phyloP scores from a whole-genome alignment of 228 moss, liverwort and hornwort genomes.

The Sphagnum fallax region DNA sequence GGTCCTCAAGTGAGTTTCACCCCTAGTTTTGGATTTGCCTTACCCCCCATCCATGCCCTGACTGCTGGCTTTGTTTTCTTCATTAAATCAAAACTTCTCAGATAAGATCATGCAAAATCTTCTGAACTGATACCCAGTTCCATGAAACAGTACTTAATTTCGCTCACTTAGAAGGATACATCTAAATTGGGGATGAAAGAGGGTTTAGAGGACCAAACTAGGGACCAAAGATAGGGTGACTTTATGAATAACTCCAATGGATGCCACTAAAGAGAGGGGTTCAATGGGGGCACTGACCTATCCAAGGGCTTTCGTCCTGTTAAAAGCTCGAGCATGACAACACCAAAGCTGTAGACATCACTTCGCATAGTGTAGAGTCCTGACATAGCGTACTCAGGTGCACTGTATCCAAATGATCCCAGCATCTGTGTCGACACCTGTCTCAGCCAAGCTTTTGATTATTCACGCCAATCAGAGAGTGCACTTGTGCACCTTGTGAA shows the following conservation, averaged over 20 bases:
- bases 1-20: too few species aligned
- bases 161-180: not conserved
- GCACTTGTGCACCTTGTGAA: not conserved
- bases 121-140: not conserved
- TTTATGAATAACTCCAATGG: not conserved
- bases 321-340: constrained; percentile 78
- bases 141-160: not conserved
- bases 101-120: not conserved
- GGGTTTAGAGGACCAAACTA: not conserved
- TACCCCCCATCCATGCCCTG: too few species aligned
- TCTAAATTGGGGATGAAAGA: not conserved
- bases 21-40: too few species aligned
- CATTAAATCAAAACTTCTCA: too few species aligned
- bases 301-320: constrained; percentile 80
- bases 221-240: not conserved
- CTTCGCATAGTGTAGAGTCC: constrained; percentile 66
- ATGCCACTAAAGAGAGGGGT: not conserved
- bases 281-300: constrained; percentile 18
- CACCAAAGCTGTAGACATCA: constrained; percentile 82
- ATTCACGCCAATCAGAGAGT: not conserved
- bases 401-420: constrained; percentile 73
- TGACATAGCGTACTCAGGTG: constrained; percentile 73
- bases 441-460: not conserved
- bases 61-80: too few species aligned
- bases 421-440: constrained; percentile 70